Evolutionary conservation across 2,329 filamentous ascomycete genomes (phyloP), one percentile per base, ranked within the genome.

Genomic region (Cytospora piceicola): DNA sequence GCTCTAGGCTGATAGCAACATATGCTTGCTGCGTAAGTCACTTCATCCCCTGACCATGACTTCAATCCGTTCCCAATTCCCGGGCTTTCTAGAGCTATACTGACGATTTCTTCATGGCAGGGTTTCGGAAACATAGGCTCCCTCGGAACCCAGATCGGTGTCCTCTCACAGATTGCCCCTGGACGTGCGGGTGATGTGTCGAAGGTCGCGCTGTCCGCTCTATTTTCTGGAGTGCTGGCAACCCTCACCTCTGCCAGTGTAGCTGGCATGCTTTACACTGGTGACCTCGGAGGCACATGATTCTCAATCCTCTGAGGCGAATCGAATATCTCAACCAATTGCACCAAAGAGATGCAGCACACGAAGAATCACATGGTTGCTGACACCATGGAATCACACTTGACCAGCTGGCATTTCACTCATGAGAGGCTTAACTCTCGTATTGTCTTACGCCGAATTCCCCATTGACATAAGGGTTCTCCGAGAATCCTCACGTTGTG

Each of bases 81-180:
- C 32, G 32, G 32, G 11, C 7, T 9, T 56, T 42, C 15, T 15
- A 20, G 3, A 24, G 12, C n/a, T n/a, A 14, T 56, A 46, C 55
- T 53, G 7, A 58, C 17, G 24, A 8, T 53, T 30, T 51, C 51
- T 2, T 46, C 15, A 11, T 56, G 2, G 54, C 46, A 80, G 78
- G 87, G 87, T 30, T 93, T 93, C 75, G 93, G 92, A 69, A 96
- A 96, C 80, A 90, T 96, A 71, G 90, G 91, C 62, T 94, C 92
- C 34, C 85, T 96, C 57, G 93, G 93, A 75, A 94, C 93, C 64
- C 93, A 96, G 78, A 95, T 96, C 68, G 93, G 93, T 81, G 92
- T 96, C 66, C 83, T 96, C 61, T 87, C 90, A 4, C 92, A 96
- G 79, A 86, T 96, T 67, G 89, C 91, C 0, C 92, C 93, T 0